These are phyloP conservation scores for Nemania sp. DNA, from an alignment of 2,329 filamentous ascomycete species.

Conservation along the genomic window DNA sequence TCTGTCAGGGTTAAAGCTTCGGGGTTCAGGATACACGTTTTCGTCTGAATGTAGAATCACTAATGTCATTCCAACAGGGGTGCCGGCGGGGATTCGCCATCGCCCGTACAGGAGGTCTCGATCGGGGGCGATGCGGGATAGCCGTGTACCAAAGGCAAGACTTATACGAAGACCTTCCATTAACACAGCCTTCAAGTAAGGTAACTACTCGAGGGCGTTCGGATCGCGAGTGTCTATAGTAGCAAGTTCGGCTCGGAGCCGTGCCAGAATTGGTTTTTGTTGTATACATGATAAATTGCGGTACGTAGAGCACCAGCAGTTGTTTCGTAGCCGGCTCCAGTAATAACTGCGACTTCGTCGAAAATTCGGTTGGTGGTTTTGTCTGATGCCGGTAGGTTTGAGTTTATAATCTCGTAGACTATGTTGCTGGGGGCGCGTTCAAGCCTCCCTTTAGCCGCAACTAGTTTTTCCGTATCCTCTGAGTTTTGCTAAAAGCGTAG, in stretches of 20 bases:
- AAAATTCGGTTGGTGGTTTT: background rate
- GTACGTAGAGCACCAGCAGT: slow-evolving; percentile 23
- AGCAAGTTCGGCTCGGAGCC: slow-evolving; percentile 20
- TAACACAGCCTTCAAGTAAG: slow-evolving; percentile 50
- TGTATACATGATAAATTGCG: slow-evolving; percentile 26
- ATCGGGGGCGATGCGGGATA: slow-evolving; percentile 47
- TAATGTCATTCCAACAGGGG: slow-evolving; percentile 37
- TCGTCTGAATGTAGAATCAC: slow-evolving; percentile 36
- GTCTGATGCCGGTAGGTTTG: background rate
- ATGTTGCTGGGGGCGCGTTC: no score
- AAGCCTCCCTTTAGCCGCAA: no score
- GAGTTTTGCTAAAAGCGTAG: no score
- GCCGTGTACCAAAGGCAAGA: slow-evolving; percentile 46
- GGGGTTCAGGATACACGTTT: slow-evolving; percentile 29
- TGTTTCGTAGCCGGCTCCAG: slow-evolving; percentile 9
- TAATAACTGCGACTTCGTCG: background rate
- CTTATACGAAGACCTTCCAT: slow-evolving; percentile 52
- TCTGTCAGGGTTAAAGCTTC: slow-evolving; percentile 35
- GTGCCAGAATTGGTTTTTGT: slow-evolving; percentile 25
- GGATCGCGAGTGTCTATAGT: background rate
- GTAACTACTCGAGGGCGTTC: slow-evolving; percentile 28
- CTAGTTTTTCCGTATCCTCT: background rate
- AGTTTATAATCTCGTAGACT: background rate
- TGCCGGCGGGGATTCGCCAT: slow-evolving; percentile 35
- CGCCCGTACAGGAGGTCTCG: slow-evolving; percentile 29